These are phyloP conservation scores for Trichophyton schoenleinii DNA, from an alignment of 2,329 filamentous ascomycete species.

Conservation along the genomic window DNA sequence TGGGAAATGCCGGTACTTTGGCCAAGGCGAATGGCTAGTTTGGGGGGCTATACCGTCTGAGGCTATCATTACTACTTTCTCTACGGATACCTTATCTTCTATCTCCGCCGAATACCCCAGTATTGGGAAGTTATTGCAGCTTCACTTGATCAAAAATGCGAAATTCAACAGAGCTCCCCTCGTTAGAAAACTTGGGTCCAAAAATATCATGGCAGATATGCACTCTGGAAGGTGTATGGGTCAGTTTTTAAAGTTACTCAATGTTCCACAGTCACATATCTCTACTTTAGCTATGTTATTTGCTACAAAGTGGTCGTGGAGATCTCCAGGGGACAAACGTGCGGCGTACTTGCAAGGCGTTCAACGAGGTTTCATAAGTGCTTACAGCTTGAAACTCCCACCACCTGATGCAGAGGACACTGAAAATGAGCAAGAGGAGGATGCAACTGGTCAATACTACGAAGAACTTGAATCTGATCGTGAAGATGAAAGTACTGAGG, in stretches of 20 bases:
- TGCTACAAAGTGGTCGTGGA: constrained; percentile 16
- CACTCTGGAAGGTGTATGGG: constrained; percentile 16
- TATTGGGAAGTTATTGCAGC: constrained; percentile 20
- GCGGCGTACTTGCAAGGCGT: constrained; percentile 10
- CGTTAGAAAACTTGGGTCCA: constrained; percentile 10
- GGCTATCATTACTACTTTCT: constrained; percentile 22
- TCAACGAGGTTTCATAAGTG: background rate
- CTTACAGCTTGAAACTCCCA: background rate
- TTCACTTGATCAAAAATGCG: constrained; percentile 12
- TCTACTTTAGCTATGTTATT: constrained; percentile 17
- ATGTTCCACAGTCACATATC: constrained; percentile 17
- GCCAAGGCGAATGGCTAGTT: constrained; percentile 23
- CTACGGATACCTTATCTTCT: constrained; percentile 15
- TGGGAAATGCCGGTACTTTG: constrained; percentile 17
- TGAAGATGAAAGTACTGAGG: background rate
- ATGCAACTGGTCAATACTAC: background rate
- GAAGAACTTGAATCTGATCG: background rate
- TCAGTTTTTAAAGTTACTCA: constrained; percentile 15
- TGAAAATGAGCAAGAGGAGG: constrained; percentile 1
- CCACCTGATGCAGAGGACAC: background rate
- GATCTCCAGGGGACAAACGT: constrained; percentile 7
- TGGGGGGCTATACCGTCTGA: constrained; percentile 21
- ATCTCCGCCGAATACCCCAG: constrained; percentile 13
- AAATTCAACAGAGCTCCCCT: constrained; percentile 9
- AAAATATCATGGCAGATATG: constrained; percentile 9